A percentile compares a stretch with the other conserved stretches of the same genome.
These are phyloP conservation scores for Saturnispora galanensis DNA, from an alignment of 805 yeast species.

Conservation along the genomic window DNA sequence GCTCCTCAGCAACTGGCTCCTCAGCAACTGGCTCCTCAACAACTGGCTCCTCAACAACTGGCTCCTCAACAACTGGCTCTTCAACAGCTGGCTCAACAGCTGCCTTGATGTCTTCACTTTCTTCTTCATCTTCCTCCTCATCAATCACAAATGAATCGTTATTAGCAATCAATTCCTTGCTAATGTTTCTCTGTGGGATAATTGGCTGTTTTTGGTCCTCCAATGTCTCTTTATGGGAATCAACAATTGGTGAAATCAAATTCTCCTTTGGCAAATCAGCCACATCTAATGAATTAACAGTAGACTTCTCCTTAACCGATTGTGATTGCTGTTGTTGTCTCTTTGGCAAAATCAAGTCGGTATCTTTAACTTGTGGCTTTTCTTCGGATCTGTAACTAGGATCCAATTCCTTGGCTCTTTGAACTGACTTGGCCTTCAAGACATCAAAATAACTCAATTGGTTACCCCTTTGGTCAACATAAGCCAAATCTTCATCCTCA, in stretches of 20 bases:
- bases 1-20: not conserved
- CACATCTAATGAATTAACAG: not conserved
- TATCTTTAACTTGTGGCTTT: constrained; percentile 8
- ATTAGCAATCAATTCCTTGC: constrained; percentile 12
- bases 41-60: constrained; percentile 9
- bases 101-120: constrained; percentile 5
- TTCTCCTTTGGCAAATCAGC: constrained; percentile 24
- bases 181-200: constrained; percentile 1
- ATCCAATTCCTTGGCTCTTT: constrained; percentile 12
- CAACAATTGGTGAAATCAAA: constrained; percentile 23
- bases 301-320: not conserved
- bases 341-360: constrained; percentile 10
- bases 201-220: not conserved
- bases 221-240: not conserved
- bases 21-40: not conserved
- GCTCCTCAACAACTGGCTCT: constrained; percentile 13
- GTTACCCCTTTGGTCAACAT: constrained; percentile 19
- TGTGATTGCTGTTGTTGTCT: constrained; percentile 1
- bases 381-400: constrained; percentile 8
- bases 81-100: constrained; percentile 15
- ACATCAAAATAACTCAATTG: constrained; percentile 62
- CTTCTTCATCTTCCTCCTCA: constrained; percentile 17
- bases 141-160: constrained; percentile 24
- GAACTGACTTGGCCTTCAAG: constrained; percentile 53
- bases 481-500: constrained; percentile 48